Evolutionary conservation across 2,329 filamentous ascomycete genomes (phyloP).

Genomic region (Diaporthe sp.): DNA sequence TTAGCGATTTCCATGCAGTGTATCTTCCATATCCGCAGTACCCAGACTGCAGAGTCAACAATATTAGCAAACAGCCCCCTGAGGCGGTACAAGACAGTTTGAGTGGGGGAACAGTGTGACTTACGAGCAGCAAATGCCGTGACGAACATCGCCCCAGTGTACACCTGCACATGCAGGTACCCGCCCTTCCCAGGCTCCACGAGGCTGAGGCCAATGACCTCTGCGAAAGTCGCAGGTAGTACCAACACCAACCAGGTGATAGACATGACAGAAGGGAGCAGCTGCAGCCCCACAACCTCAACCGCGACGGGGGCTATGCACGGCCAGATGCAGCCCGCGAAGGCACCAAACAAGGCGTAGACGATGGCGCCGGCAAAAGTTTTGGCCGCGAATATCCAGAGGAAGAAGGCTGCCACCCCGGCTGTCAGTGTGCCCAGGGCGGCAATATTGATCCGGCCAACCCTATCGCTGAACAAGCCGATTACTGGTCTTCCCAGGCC

Average conservation of each 20-base stretch:
- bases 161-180: slow-evolving; percentile 66
- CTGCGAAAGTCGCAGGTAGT: slow-evolving; percentile 75
- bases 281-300: slow-evolving; percentile 77
- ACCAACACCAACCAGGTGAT: slow-evolving; percentile 79
- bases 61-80: neutral
- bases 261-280: slow-evolving; percentile 75
- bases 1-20: slow-evolving; percentile 48
- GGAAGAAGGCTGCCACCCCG: slow-evolving; percentile 72
- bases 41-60: slow-evolving; percentile 46
- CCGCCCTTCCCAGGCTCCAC: slow-evolving; percentile 52
- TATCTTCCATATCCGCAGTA: slow-evolving; percentile 55
- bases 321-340: slow-evolving; percentile 78
- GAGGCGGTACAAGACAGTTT: neutral
- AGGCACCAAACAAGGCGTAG: slow-evolving; percentile 74
- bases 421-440: slow-evolving; percentile 71
- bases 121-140: slow-evolving; percentile 59
- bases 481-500: slow-evolving; percentile 77
- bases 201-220: slow-evolving; percentile 71
- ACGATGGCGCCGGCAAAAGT: slow-evolving; percentile 75
- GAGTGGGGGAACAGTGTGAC: slow-evolving; percentile 29
- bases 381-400: slow-evolving; percentile 78
- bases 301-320: slow-evolving; percentile 76
- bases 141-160: slow-evolving; percentile 71
- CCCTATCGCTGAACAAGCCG: slow-evolving; percentile 76
- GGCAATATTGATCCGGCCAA: slow-evolving; percentile 80